Base-by-base conservation (phyloP, 2,329 filamentous ascomycete species). In the Penicillium concentricum region DNA sequence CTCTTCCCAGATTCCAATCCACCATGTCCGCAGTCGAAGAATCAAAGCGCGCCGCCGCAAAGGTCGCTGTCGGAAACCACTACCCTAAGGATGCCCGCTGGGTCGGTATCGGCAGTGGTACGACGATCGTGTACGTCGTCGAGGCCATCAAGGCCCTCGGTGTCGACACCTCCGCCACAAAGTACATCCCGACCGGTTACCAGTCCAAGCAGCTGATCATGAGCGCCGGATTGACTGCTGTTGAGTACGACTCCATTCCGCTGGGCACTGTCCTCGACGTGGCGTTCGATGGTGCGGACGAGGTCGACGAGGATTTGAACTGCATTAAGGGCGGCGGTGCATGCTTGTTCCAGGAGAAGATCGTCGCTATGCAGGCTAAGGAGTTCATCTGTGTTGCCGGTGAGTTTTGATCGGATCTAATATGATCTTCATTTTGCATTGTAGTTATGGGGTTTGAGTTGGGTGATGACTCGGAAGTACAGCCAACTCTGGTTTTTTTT, bases 271-370 rank as follows among this genome's bases (percentile, higher is more conserved):
- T 87, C 71, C 82, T 99, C 28, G 93, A 97, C 69, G 89, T 97
- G 18, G 90, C 90, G 48, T 99, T 99, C 72, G 94, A 99, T 71
- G 94, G 94, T 52, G 94, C 94, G 4, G 94, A 99, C 73, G 94
- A 99, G 79, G 92, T 99, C 32, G 94, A 99, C 72, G 87, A 91
- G 45, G 90, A 95, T 51, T 78, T 99, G 58, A 99, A 97, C 76
- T 91, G 93, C 71, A 97, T 99, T 79, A 97, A 97, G 80, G 94
- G 94, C 53, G 94, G 94, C 48, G 94, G 94, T 57, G 94, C 92
- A n/a, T 99, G 94, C 76, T 78, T 97, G 55, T 96, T 96, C 79
- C 94, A 97, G 76, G 94, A 99, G 79, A 99, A 99, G 80, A 82
- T 99, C 35, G 92, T 99, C 5, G 92, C 92, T 5, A 85, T 91